Base-by-base conservation (phyloP, 768 basidiomycete species). In the Lactarius evosmus region DNA sequence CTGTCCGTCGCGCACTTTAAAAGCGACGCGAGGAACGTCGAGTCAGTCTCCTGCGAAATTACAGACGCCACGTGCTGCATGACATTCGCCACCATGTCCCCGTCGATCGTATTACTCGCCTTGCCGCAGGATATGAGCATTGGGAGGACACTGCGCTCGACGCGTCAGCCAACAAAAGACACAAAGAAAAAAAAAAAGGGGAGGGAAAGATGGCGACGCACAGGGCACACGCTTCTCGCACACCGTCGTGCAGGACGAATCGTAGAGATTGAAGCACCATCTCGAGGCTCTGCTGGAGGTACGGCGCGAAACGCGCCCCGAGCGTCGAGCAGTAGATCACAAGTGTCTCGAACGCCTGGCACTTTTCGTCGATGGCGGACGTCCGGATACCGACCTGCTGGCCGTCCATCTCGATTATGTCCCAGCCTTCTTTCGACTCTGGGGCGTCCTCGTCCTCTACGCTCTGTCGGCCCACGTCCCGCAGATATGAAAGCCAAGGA, bases 221-320 rank as follows among this genome's bases (percentile, higher is more conserved):
- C 91, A 91, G 79, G 0, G 86, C 86, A 71, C 80, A 85, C 0
- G 89, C 88, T 71, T 93, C 91, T 25, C 91, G 73, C 0, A 94
- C 91, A 1, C 91, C 90, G 60, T 93, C 91, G 67, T 93, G 91
- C 75, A 91, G 91, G 71, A 86, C 88, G 70, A 92, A 93, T 49
- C 81, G 76, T 52, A 94, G 70, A 2, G 83, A 84, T 0, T 88
- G 89, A 1, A 93, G 75, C 2, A 88, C 82, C 3, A 93, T 81
- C 69, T 90, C 87, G 4, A 94, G 78, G 11, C 81, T 82, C 69
- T 88, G 89, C 29, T 83, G 72, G 2, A 93, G 76, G 69, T 90
- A 93, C 0, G 90, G 89, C 0, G 84, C 85, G 68, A 91, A 92
- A 3, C 80, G 78, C 0, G 81, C 75, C 0, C 83, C 83, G 0